Conservation (phyloP, 2,329 filamentous ascomycete species). For the Pezicula radicicola region DNA sequence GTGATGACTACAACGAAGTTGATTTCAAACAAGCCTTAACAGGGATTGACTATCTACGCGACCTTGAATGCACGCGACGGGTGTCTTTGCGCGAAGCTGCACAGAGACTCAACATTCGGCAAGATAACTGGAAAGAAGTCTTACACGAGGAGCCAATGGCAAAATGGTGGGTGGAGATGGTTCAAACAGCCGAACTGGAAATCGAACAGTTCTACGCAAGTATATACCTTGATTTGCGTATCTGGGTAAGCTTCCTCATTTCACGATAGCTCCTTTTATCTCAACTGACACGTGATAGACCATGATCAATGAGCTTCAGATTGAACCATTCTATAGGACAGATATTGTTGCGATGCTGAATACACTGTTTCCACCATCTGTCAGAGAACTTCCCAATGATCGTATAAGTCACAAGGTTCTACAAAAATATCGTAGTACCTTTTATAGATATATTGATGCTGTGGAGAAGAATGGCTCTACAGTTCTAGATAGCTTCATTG, state of each 20-base stretch:
- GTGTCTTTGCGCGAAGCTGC: slow-evolving; percentile 16
- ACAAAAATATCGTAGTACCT: slow-evolving; percentile 16
- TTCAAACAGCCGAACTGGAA: slow-evolving; percentile 15
- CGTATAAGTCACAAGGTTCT: slow-evolving; percentile 12
- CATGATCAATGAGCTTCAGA: slow-evolving; percentile 21
- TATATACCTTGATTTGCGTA: slow-evolving; percentile 20
- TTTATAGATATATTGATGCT: slow-evolving; percentile 18
- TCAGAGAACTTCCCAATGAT: slow-evolving; percentile 19
- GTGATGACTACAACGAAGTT: slow-evolving; percentile 13
- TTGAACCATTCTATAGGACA: slow-evolving; percentile 14
- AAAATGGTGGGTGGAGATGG: slow-evolving; percentile 18
- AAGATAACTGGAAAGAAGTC: slow-evolving; percentile 19
- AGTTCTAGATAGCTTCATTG: slow-evolving; percentile 14
- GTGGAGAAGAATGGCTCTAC: slow-evolving; percentile 11
- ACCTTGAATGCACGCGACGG: slow-evolving; percentile 21
- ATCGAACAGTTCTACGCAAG: slow-evolving; percentile 18
- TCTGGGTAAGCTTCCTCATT: slow-evolving; percentile 21
- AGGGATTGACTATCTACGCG: slow-evolving; percentile 23
- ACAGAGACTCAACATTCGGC: slow-evolving; percentile 13
- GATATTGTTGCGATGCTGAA: slow-evolving; percentile 26
- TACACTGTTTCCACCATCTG: slow-evolving; percentile 24
- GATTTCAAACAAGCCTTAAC: slow-evolving; percentile 19
- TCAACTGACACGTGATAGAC: slow-evolving; percentile 13
- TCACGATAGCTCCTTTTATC: background rate
- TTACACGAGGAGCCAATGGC: slow-evolving; percentile 14